phyloP scores from a whole-genome alignment of 306 rosid species.

The Delonix regia region DNA sequence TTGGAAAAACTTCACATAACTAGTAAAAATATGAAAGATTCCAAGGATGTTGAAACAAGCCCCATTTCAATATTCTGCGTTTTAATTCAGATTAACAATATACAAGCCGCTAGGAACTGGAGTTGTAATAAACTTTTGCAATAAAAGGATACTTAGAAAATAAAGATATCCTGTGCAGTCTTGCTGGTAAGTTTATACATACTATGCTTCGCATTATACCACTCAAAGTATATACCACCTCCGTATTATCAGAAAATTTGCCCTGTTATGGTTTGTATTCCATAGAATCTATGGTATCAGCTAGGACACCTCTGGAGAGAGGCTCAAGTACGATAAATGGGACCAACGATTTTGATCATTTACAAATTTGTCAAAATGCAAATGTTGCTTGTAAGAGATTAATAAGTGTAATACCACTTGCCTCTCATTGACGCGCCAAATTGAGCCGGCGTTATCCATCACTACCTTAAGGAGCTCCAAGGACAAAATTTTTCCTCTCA shows the following conservation, averaged over 20 bases:
- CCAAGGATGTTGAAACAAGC: not conserved
- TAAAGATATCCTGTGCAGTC: not conserved
- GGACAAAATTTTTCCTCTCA: conserved; percentile 93
- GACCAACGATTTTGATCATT: not conserved
- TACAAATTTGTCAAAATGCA: not conserved
- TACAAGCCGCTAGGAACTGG: not conserved
- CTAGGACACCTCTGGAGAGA: not conserved
- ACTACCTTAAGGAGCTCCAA: conserved; percentile 97
- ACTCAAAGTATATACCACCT: not conserved
- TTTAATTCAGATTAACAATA: not conserved
- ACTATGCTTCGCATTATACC: not conserved
- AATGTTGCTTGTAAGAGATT: not conserved
- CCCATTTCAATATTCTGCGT: not conserved
- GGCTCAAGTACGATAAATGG: not conserved
- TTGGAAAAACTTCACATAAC: not conserved
- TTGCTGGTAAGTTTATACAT: not conserved
- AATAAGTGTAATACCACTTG: conserved; percentile 47
- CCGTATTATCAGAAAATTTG: not conserved
- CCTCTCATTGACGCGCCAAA: conserved; percentile 94
- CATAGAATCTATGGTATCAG: not conserved
- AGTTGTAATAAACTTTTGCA: not conserved
- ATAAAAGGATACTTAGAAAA: not conserved
- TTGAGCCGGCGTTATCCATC: conserved; percentile 75
- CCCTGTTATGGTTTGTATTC: not conserved
- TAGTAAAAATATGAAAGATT: not conserved